Base-by-base conservation (phyloP, 2,329 filamentous ascomycete genomes). In the Fusarium sublunatum region DNA sequence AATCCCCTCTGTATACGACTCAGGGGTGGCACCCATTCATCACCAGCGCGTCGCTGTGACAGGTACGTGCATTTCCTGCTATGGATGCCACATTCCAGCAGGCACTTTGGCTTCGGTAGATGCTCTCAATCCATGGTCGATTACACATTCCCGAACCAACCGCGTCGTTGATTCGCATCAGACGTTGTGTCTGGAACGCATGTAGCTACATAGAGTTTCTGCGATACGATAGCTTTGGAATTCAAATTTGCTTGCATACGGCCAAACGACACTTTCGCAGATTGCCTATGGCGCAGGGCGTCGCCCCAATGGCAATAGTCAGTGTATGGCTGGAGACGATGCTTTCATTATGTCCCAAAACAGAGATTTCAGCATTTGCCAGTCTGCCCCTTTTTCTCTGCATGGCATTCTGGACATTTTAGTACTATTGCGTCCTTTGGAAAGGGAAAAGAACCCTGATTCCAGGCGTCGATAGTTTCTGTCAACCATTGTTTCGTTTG, bases 401-500 rank as follows among this genome's bases (percentile, higher is more conserved):
- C 12, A 10, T 11, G 41, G 22, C 12, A 22, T 46, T 34, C 31
- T 38, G 47, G 15, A 22, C 31, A 58, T 36, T 12, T 28, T 38
- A 31, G 19, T 15, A 26, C 38, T 25, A 29, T 34, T 40, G 12
- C 41, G 32, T 47, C 9, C 34, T 32, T 35, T 32, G 32, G 19
- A 19, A 19, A 32, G 43, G 42, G 42, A 32, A 42, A 19, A 15
- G 44, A 58, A 40, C 38, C 57, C 47, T 50, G 40, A 51, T 61
- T 65, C 48, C 48, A 69, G 61, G 38, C 52, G 26, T 65, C 49
- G 42, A 64, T 67, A 69, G 66, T 51, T 35, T 46, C 49, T 59
- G 29, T 32, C 32, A 32, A 68, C 39, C 38, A 68, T 65, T 61
- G 60, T 67, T 61, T 65, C 60, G 65, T 63, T 65, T 70, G 40